These are phyloP conservation scores for Thelephora ganbajun DNA, from an alignment of 768 basidiomycete genomes.

Conservation along the genomic window DNA sequence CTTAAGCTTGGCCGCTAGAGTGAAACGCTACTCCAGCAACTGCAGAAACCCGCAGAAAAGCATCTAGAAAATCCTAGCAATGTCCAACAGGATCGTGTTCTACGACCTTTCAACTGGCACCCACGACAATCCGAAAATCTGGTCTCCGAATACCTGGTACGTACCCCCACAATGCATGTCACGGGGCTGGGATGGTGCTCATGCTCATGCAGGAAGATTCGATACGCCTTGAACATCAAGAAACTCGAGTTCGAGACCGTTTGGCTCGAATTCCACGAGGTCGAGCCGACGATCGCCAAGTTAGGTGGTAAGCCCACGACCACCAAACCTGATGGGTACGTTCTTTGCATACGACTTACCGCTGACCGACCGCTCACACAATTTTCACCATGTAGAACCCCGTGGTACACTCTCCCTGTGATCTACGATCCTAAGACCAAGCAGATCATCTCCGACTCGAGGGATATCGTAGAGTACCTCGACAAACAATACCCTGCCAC, in stretches of 20 bases:
- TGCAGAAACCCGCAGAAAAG: too few species aligned
- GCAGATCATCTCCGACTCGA: slow-evolving; percentile 26
- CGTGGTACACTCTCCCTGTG: slow-evolving; percentile 38
- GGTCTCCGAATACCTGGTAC: slow-evolving; percentile 21
- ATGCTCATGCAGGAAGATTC: slow-evolving; percentile 14
- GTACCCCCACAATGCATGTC: not conserved
- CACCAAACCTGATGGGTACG: too few species aligned
- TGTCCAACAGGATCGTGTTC: slow-evolving; percentile 17
- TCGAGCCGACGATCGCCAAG: too few species aligned
- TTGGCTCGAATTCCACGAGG: slow-evolving; percentile 35
- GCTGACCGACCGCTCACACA: too few species aligned
- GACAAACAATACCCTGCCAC: slow-evolving; percentile 34
- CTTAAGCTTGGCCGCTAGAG: too few species aligned
- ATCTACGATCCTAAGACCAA: slow-evolving; percentile 33
- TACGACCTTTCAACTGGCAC: slow-evolving; percentile 28
- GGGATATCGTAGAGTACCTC: slow-evolving; percentile 34
- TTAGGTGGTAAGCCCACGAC: too few species aligned
- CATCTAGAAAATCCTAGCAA: too few species aligned
- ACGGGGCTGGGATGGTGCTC: not conserved
- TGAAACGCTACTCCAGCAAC: too few species aligned
- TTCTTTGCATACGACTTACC: too few species aligned
- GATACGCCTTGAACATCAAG: slow-evolving; percentile 24
- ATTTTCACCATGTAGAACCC: too few species aligned
- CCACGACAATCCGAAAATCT: slow-evolving; percentile 15
- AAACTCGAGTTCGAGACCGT: slow-evolving; percentile 27